Percentiles rank a stretch among this genome's conserved stretches.
Conservation (phyloP, 139 green algal genomes). For the Chloropicon primus region DNA sequence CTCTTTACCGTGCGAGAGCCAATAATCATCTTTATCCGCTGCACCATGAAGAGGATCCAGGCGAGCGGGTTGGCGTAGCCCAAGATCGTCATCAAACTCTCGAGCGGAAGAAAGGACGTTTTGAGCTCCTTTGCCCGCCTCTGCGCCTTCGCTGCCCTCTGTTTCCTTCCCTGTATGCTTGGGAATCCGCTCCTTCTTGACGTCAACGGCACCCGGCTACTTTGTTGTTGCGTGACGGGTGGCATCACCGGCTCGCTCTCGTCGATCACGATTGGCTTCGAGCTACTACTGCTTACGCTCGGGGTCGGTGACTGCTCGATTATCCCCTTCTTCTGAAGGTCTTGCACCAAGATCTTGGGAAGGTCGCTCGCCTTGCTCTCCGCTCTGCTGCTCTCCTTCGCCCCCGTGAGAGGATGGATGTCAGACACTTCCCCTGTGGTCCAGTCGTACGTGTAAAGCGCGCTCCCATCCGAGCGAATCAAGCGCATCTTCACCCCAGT, state of each 20-base stretch:
- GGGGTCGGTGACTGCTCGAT: neutral
- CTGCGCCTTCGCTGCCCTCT: neutral
- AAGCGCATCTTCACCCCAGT: neutral
- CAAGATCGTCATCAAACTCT: neutral
- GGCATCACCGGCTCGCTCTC: neutral
- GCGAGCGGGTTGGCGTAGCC: neutral
- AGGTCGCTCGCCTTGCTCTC: neutral
- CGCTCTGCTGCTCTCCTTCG: neutral
- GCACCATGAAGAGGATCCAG: neutral
- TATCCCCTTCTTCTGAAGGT: neutral
- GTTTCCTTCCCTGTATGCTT: neutral
- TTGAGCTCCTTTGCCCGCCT: neutral
- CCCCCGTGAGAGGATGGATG: neutral
- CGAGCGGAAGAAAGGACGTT: neutral
- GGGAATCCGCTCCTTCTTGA: neutral
- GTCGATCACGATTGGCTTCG: neutral
- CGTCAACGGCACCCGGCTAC: neutral
- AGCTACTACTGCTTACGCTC: neutral
- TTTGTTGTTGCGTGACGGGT: neutral
- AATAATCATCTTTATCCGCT: neutral
- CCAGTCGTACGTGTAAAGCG: conserved; percentile 9
- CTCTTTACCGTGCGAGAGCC: neutral
- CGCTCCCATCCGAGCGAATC: neutral
- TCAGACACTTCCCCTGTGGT: neutral
- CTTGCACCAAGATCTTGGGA: neutral